phyloP scores from a whole-genome alignment of 768 basidiomycete species.

The Hortiboletus flavorubellus region DNA sequence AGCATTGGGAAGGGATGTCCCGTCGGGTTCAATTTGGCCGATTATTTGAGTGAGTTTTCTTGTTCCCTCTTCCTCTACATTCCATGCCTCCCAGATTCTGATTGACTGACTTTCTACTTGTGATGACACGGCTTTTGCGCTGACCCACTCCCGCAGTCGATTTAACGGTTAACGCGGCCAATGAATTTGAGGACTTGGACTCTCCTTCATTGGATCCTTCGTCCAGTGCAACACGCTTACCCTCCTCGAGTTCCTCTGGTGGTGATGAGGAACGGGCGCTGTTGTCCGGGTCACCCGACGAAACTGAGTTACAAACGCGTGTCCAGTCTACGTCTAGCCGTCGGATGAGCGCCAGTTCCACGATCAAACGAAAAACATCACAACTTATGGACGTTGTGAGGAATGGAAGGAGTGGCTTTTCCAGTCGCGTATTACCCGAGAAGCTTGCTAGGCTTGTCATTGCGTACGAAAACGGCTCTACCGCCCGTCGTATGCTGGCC shows the following conservation, averaged over 20 bases:
- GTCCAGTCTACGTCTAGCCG: slow-evolving; percentile 26
- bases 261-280: slow-evolving; percentile 72
- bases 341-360: slow-evolving; percentile 44
- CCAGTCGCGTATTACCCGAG: slow-evolving; percentile 42
- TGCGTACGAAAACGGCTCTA: slow-evolving; percentile 63
- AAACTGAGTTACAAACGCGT: slow-evolving; percentile 51
- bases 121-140: background rate
- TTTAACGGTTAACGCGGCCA: slow-evolving; percentile 59
- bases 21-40: slow-evolving; percentile 93
- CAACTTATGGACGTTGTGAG: slow-evolving; percentile 62
- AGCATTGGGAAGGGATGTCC: slow-evolving; percentile 83
- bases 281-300: slow-evolving; percentile 43
- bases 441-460: slow-evolving; percentile 71
- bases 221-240: slow-evolving; percentile 22
- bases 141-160: slow-evolving; percentile 48
- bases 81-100: background rate
- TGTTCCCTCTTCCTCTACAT: background rate
- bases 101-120: background rate
- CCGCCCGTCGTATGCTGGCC: slow-evolving; percentile 56
- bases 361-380: slow-evolving; percentile 69
- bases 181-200: slow-evolving; percentile 32
- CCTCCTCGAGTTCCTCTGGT: slow-evolving; percentile 41
- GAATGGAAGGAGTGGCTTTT: slow-evolving; percentile 29
- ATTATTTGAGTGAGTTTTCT: slow-evolving; percentile 79
- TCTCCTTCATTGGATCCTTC: slow-evolving; percentile 36